Base-by-base conservation (phyloP, 1,139 yeast genomes). In the Geotrichum phurueaensis region DNA sequence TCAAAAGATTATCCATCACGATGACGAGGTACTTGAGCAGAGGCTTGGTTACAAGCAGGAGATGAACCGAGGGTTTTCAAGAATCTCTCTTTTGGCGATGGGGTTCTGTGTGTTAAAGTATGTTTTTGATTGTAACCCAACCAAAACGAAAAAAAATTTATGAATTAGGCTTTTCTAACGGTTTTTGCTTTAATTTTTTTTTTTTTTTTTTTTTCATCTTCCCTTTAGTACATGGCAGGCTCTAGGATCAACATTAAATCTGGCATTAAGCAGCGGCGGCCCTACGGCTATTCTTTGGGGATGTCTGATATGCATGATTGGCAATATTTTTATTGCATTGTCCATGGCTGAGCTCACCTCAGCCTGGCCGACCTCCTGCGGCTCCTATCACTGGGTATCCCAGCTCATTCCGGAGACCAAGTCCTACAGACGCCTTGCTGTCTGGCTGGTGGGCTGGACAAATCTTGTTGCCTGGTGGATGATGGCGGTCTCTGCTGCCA, bases 401-500 rank as follows among this genome's bases (percentile, higher is more conserved):
- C 63, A 60, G 36, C 52, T 62, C 43, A 57, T 61, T 23, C 63
- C 63, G 13, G 54, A 60, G 36, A 20, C 49, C 18, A 33, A 53
- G 13, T 20, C 54, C 22, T 59, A 51, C 33, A 54, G 60, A 20
- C 57, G 59, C 2, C 20, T 56, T 2, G 53, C 49, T 12, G 61
- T 58, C 20, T 62, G 64, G 64, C 20, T 58, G 22, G 59, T 58
- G 23, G 63, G 64, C 33, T 62, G 64, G 64, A 60, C 63, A 7
- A 62, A 62, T 43, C 59, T 60, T 10, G 57, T 62, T 25, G 62
- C 64, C n/a, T 62, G 64, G 64, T 62, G 60, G 59, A 62, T 62
- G 64, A 62, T 62, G 64, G 60, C 62, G 12, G 56, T 61, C 29
- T 57, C 62, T 22, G 64, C 64, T 23, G 57, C 59, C 31, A 62